Base-by-base conservation (phyloP, 495 filamentous ascomycete genomes). In the Penicillium mononematosum region DNA sequence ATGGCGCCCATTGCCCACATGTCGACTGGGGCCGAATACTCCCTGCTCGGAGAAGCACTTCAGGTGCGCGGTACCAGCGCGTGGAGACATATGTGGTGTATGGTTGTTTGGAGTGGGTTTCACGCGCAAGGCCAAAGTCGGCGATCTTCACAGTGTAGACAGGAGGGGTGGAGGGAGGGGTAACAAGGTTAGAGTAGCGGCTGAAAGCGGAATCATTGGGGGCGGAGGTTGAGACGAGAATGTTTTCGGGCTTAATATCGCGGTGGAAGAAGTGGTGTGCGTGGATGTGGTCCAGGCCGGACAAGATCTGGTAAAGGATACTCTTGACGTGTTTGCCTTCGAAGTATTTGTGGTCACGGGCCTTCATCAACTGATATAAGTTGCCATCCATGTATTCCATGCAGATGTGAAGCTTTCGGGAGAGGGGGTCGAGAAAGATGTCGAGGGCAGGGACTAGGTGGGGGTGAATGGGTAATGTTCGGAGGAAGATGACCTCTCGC, bases 341-440 rank as follows among this genome's bases (percentile, higher is more conserved):
- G 22, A 99, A 79, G 54, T 78, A 86, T 73, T 96, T 98, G 75
- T 96, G 92, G 59, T 99, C 94, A 53, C 95, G 83, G 49, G 94
- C 86, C 69, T 99, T 99, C 94, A 99, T 99, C 49, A 99, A 75
- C 74, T 98, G 95, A 67, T 99, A 99, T 1, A 99, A 79, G 70
- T 99, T 99, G 29, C 95, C 95, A 70, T 99, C 95, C 95, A 99
- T 99, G 63, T 96, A 96, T 74, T 99, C 95, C 95, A 99, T 99
- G 65, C 83, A 87, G 55, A 99, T 99, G 71, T 99, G 95, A 45
- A 99, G 84, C 73, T 96, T 95, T 76, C 88, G 94, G 69, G 84
- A 96, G 63, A 90, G 85, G 6, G 95, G 95, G 67, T 99, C 95
- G 60, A 99, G 84, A 75, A 99, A 99, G 70, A 99, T 99, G 77